phyloP scores from a whole-genome alignment of 176 grass and related monocot species.

The Juncus inflexus region DNA sequence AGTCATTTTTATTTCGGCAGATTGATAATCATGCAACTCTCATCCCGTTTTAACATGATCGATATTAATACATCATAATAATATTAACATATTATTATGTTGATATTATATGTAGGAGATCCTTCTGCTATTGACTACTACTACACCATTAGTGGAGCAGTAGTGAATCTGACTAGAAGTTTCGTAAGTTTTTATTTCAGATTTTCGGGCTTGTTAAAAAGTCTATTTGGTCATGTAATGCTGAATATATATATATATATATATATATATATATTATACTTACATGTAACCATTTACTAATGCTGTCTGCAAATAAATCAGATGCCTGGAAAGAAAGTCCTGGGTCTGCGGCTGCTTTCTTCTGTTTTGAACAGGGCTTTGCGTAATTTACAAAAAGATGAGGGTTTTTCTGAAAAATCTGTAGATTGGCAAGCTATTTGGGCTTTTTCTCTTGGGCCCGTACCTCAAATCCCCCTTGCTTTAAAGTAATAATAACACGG shows the following conservation, averaged over 20 bases:
- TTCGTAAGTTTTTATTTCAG: slow-evolving; percentile 50
- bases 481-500: slow-evolving; percentile 43
- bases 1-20: no score
- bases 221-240: no score
- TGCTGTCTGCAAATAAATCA: no score
- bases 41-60: background rate
- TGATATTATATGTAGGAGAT: slow-evolving; percentile 65
- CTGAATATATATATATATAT: no score
- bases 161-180: slow-evolving; percentile 81
- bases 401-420: slow-evolving; percentile 32
- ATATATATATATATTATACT: no score
- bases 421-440: slow-evolving; percentile 95
- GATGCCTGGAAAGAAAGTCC: slow-evolving; percentile 80
- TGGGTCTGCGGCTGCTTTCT: slow-evolving; percentile 79
- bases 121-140: slow-evolving; percentile 82
- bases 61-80: slow-evolving; percentile 48
- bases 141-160: slow-evolving; percentile 86
- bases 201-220: no score
- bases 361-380: slow-evolving; percentile 64
- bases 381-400: slow-evolving; percentile 55
- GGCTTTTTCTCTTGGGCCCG: slow-evolving; percentile 85
- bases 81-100: no score
- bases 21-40: no score
- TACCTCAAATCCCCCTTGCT: slow-evolving; percentile 75
- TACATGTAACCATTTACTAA: slow-evolving; percentile 25